Evolutionary conservation across 768 basidiomycete species (phyloP).

Genomic region (Suillus spraguei): DNA sequence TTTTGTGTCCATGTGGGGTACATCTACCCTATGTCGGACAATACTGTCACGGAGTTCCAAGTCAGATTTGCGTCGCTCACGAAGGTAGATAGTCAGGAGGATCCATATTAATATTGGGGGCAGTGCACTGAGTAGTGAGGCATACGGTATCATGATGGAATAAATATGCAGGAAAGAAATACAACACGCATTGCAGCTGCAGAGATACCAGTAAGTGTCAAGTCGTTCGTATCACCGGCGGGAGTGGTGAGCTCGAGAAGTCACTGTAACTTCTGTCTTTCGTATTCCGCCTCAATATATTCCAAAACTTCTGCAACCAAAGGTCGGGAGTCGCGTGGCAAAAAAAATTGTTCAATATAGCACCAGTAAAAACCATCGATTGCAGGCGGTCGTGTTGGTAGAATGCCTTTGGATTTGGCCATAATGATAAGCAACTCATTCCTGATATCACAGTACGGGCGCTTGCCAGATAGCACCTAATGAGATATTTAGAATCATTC

Average conservation of each 20-base stretch:
- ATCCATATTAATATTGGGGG: too few species aligned
- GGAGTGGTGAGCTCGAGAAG: background rate
- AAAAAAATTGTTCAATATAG: background rate
- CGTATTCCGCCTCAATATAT: background rate
- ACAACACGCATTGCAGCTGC: background rate
- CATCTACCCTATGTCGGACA: too few species aligned
- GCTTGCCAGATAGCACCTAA: background rate
- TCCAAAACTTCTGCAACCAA: background rate
- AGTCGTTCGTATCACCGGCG: background rate
- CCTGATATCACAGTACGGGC: background rate
- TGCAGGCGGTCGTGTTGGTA: background rate
- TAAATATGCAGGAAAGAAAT: background rate
- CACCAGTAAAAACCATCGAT: background rate
- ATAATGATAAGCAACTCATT: background rate
- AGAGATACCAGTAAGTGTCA: background rate
- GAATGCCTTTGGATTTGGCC: background rate
- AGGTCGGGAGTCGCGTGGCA: background rate
- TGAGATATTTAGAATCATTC: background rate
- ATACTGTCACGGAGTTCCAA: conserved; percentile 3
- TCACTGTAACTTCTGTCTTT: background rate
- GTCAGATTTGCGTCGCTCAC: background rate
- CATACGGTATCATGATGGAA: too few species aligned
- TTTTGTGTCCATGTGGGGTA: too few species aligned
- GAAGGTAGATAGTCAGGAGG: too few species aligned
- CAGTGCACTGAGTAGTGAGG: too few species aligned